Base-by-base conservation (phyloP, 2,329 filamentous ascomycete genomes). In the Aspergillus sp. region DNA sequence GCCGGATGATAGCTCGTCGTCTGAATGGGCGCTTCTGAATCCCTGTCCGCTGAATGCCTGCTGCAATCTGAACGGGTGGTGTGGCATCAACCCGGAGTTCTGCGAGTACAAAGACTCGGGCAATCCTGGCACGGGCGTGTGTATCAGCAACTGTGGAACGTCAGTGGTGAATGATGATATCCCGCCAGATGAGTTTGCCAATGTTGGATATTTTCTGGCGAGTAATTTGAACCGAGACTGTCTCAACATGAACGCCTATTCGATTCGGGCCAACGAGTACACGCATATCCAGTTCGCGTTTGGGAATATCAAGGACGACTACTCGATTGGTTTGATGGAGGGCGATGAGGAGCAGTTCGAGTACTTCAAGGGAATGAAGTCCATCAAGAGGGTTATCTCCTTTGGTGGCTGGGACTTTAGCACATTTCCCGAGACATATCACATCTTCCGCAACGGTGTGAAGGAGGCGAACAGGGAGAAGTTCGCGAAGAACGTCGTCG, bases 391-490 rank as follows among this genome's bases (percentile, higher is more conserved):
- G n/a, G 33, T 55, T 21, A 50, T 55, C 23, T 55, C 53, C 0
- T 74, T 81, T 61, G 78, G 79, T 21, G 79, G 79, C 21, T 81
- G 79, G 79, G 68, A 65, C n/a, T 75, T 76, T 56, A 77, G 71
- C 1, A 79, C 77, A 0, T 63, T 67, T 1, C 66, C 72, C 0
- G 65, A 53, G 2, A 77, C 75, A 0, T 79, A 72, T 51, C 37
- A 56, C 19, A 73, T 80, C 43, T 74, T 81, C 50, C 70, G 78
- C 9, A 55, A 75, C 4, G 59, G 69, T 43, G 67, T 68, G n/a
- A 58, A 64, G 63, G 64, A 67, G 2, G 70, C 54, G 0, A 81
- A 83, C 57, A 70, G 77, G 9, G 53, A 27, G 17, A 1, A 60
- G 66, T 5, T 82, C 41, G 64, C 69, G 6, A 58, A 67, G 14